phyloP scores from a whole-genome alignment of 306 rosid species.

The Morella rubra region DNA sequence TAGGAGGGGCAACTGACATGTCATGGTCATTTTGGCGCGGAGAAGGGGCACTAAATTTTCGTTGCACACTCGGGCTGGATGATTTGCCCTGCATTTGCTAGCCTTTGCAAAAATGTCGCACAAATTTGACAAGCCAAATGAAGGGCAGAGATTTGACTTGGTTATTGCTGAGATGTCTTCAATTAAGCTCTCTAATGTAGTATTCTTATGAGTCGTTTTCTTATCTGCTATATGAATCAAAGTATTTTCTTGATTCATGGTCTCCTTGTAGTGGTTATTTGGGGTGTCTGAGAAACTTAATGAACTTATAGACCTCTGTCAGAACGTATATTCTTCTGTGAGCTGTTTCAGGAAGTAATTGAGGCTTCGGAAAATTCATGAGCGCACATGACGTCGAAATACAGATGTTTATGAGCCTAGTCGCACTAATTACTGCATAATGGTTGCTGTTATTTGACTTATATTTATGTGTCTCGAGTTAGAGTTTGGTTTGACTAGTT shows the following conservation, averaged over 20 bases:
- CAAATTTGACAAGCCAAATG: neutral
- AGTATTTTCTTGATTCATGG: conserved; percentile 8
- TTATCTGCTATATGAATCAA: conserved; percentile 13
- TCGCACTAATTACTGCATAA: no score
- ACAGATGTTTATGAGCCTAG: no score
- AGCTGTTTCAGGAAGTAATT: no score
- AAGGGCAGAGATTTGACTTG: neutral
- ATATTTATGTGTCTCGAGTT: no score
- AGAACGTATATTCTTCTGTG: no score
- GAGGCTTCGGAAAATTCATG: no score
- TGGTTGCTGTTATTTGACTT: no score
- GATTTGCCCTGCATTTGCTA: neutral
- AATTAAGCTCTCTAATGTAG: neutral
- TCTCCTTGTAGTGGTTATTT: no score
- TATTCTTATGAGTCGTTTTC: conserved; percentile 1
- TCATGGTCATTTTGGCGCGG: neutral
- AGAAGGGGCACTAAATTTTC: neutral
- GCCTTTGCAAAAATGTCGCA: neutral
- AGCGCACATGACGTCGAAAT: no score
- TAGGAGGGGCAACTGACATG: neutral
- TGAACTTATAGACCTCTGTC: conserved; percentile 82
- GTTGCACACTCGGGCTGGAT: neutral
- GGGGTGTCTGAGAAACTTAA: conserved; percentile 98
- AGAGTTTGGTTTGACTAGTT: no score
- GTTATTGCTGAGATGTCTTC: neutral